Evolutionary conservation across 1,284 basidiomycete species (phyloP), one percentile per base, ranked within the genome.

Genomic region (Butyriboletus appendiculatus): DNA sequence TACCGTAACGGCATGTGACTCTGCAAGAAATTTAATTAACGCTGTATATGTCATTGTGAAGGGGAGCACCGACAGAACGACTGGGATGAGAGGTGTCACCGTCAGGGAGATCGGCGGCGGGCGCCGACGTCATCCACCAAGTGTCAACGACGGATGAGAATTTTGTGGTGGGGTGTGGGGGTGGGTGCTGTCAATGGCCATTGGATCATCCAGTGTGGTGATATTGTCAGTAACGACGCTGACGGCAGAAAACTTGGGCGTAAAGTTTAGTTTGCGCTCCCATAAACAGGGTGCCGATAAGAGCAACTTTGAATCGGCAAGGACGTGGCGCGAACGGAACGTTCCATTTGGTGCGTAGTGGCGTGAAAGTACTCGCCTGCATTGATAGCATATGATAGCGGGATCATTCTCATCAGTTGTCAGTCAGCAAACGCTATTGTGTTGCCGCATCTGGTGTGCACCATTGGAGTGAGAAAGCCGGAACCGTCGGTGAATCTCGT

Each of bases 61-160:
- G n/a, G 10, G n/a, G 34, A 7, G n/a, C 28, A 46, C 10, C 35
- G 54, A 30, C 53, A 34, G 33, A 26, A 37, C 16, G 30, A 26
- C 24, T 12, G 7, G 44, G 45, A 24, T 44, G 11, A 43, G 11
- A 43, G 7, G 38, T 22, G 40, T 41, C 42, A 46, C 45, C 24
- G 15, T 52, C 35, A 20, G 9, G 30, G 28, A 58, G 32, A 14
- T 14, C 32, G 32, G 11, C 32, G 15, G 52, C 10, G 4, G 26
- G 32, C 34, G 14, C 30, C 35, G 58, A 55, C 20, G 35, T 22
- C 51, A 15, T 28, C 30, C 24, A 24, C 18, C 38, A 9, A 50
- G 24, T 34, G 42, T 40, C 57, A 34, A 34, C 7, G n/a, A 43
- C 30, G 5, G 22, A 28, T 56, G 57, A 45, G 37, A 56, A 60